Conservation (phyloP, 129 eudicot genomes). For the Arctium minus region DNA sequence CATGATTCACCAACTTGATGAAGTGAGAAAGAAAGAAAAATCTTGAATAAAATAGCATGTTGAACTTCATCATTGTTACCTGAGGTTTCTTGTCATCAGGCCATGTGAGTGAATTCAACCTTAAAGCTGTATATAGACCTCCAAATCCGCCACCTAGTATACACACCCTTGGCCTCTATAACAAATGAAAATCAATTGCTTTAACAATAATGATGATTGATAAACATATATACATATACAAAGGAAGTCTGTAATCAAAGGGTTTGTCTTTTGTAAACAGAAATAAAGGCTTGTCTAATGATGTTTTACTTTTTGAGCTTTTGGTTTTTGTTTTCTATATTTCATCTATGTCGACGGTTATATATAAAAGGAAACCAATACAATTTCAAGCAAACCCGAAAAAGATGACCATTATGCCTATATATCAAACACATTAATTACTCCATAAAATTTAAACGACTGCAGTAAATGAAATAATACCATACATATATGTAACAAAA, state of each 20-base stretch:
- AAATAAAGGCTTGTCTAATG: background rate
- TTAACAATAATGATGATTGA: background rate
- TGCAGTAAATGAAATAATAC: too few relatives aligned
- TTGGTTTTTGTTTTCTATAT: background rate
- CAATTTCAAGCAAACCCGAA: background rate
- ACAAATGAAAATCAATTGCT: background rate
- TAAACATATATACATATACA: background rate
- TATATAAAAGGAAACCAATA: background rate
- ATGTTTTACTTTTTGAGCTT: background rate
- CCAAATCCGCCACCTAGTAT: conserved; percentile 99
- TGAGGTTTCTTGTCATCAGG: conserved; percentile 96
- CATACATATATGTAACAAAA: background rate
- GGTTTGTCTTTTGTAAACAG: background rate
- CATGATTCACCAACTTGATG: background rate
- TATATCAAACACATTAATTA: background rate
- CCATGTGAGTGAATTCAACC: conserved; percentile 97
- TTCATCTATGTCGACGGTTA: too few relatives aligned
- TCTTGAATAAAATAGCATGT: background rate
- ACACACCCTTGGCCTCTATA: conserved; percentile 95
- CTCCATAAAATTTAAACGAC: background rate
- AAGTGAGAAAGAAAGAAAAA: background rate
- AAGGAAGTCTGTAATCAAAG: background rate
- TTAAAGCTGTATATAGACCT: conserved; percentile 91
- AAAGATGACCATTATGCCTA: background rate
- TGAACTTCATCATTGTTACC: conserved; percentile 35